phyloP scores from a whole-genome alignment of 306 rosid genomes.

The Abrus pulchellus region DNA sequence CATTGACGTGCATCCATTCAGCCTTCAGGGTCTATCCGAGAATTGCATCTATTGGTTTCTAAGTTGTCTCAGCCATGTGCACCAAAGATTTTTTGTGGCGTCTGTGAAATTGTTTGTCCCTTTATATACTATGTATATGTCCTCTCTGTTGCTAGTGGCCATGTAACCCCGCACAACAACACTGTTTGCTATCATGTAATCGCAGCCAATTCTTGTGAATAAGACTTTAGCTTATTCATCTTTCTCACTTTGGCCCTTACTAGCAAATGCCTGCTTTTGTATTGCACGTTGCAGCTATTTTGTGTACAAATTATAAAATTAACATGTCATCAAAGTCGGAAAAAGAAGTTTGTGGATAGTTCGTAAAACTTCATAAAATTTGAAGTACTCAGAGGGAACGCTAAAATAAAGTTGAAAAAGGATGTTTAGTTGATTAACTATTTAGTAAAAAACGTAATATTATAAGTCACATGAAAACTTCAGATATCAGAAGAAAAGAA shows the following conservation, averaged over 20 bases:
- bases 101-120: neutral
- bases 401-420: neutral
- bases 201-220: neutral
- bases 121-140: neutral
- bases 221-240: neutral
- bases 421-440: neutral
- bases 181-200: conserved; percentile 7
- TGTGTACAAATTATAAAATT: neutral
- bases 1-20: neutral
- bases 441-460: neutral
- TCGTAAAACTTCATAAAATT: neutral
- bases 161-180: neutral
- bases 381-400: neutral
- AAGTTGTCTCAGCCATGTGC: conserved; percentile 26
- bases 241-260: neutral
- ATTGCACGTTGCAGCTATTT: neutral
- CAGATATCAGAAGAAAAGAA: neutral
- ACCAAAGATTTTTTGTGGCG: neutral
- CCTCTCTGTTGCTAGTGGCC: neutral
- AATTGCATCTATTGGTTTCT: neutral
- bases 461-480: neutral
- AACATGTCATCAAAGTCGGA: neutral
- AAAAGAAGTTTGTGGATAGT: neutral
- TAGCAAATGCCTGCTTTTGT: neutral
- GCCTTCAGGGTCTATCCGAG: conserved; percentile 2